phyloP scores from a whole-genome alignment of 768 basidiomycete species.

The Holtermanniella nyarrowii region DNA sequence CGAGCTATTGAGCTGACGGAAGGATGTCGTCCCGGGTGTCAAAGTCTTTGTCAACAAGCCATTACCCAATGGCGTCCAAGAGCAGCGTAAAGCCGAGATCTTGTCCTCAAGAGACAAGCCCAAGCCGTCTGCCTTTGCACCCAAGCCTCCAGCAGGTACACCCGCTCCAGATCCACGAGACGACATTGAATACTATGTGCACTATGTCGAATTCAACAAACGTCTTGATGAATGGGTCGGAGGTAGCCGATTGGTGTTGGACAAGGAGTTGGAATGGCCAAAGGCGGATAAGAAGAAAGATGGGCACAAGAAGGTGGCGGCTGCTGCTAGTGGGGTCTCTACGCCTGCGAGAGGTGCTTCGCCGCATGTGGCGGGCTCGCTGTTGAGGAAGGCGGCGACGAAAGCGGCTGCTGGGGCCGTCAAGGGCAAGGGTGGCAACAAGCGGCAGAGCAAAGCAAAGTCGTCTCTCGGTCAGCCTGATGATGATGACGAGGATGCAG shows the following conservation, averaged over 20 bases:
- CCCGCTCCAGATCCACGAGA: slow-evolving; percentile 57
- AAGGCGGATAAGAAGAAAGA: slow-evolving; percentile 45
- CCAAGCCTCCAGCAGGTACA: slow-evolving; percentile 40
- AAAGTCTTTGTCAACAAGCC: slow-evolving; percentile 86
- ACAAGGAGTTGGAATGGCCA: slow-evolving; percentile 88
- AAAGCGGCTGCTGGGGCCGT: slow-evolving; percentile 28
- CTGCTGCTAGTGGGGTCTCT: slow-evolving; percentile 8
- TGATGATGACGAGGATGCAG: slow-evolving; percentile 55
- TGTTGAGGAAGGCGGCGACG: slow-evolving; percentile 43
- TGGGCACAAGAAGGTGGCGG: slow-evolving; percentile 46
- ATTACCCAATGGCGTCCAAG: slow-evolving; percentile 58
- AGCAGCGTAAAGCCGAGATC: slow-evolving; percentile 91
- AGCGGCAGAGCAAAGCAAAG: slow-evolving; percentile 26
- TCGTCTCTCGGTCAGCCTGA: slow-evolving; percentile 8
- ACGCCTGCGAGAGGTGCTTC: neutral
- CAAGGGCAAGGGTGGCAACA: slow-evolving; percentile 41
- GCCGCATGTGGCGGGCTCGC: neutral
- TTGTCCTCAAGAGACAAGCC: slow-evolving; percentile 87
- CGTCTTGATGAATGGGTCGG: slow-evolving; percentile 96
- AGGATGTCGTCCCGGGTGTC: slow-evolving; percentile 87
- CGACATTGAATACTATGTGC: slow-evolving; percentile 88
- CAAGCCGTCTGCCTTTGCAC: slow-evolving; percentile 37
- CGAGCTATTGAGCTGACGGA: neutral
- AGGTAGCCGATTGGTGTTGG: slow-evolving; percentile 72
- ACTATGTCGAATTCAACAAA: slow-evolving; percentile 99